Evolutionary conservation across 495 filamentous ascomycete genomes (phyloP).

Genomic region (Neurospora pannonica): DNA sequence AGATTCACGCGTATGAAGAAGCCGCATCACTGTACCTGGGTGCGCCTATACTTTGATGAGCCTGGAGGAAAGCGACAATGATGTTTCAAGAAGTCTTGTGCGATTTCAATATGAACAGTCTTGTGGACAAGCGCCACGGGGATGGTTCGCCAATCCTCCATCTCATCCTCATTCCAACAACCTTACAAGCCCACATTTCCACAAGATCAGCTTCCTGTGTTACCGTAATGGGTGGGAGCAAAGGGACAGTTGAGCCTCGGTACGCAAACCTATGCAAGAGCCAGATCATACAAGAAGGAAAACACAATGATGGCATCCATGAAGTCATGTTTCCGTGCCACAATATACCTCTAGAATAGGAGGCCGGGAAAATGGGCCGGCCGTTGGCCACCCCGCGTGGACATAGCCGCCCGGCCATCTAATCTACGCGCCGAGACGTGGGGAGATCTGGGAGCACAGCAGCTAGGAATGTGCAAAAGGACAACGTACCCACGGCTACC

Average conservation of each 20-base stretch:
- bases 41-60: background rate
- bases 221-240: too few relatives aligned
- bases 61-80: background rate
- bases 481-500: background rate
- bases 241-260: background rate
- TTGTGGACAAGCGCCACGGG: background rate
- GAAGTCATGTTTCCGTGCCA: background rate
- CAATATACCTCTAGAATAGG: background rate
- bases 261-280: background rate
- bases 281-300: background rate
- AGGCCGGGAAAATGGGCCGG: background rate
- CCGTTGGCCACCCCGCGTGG: background rate
- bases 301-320: background rate
- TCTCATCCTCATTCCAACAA: background rate
- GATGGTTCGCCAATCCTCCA: background rate
- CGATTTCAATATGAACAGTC: background rate
- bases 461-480: background rate
- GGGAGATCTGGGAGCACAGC: background rate
- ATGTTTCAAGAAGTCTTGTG: background rate
- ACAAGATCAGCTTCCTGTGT: too few relatives aligned
- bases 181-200: background rate
- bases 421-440: background rate
- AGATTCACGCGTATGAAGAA: background rate
- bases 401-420: background rate
- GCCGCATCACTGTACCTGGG: background rate